phyloP scores from a whole-genome alignment of 345 rosid species.

The Firmiana major region DNA sequence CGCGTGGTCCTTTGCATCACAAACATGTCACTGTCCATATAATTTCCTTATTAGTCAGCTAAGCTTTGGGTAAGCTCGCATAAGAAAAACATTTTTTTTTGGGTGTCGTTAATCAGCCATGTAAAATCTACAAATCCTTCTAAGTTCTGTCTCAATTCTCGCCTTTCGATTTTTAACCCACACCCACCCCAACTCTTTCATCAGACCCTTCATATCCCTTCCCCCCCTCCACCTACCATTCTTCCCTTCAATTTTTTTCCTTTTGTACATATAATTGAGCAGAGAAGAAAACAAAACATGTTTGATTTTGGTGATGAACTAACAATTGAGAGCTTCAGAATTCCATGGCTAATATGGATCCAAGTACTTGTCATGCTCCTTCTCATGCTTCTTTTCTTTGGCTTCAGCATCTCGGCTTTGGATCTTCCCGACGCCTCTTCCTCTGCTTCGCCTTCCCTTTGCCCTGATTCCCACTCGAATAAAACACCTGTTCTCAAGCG shows the following conservation, averaged over 20 bases:
- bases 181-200: too few relatives aligned
- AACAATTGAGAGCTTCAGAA: constrained; percentile 42
- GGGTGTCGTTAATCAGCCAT: not conserved
- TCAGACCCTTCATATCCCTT: too few relatives aligned
- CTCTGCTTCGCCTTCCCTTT: constrained; percentile 19
- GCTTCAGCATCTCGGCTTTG: constrained; percentile 32
- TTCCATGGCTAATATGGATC: constrained; percentile 87
- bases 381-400: constrained; percentile 55
- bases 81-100: not conserved
- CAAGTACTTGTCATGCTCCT: constrained; percentile 65
- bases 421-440: constrained; percentile 19
- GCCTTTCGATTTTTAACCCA: not conserved
- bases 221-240: too few relatives aligned
- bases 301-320: constrained; percentile 55
- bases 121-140: not conserved
- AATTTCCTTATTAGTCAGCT: not conserved
- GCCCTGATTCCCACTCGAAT: not conserved
- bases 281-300: constrained; percentile 18
- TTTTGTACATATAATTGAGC: not conserved
- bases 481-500: constrained; percentile 8
- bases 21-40: not conserved
- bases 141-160: not conserved
- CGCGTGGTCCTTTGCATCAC: not conserved
- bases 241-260: not conserved
- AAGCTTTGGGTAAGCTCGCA: not conserved